Evolutionary conservation across 176 grass and related monocot species (phyloP).

Genomic region (Lolium multiflorum): DNA sequence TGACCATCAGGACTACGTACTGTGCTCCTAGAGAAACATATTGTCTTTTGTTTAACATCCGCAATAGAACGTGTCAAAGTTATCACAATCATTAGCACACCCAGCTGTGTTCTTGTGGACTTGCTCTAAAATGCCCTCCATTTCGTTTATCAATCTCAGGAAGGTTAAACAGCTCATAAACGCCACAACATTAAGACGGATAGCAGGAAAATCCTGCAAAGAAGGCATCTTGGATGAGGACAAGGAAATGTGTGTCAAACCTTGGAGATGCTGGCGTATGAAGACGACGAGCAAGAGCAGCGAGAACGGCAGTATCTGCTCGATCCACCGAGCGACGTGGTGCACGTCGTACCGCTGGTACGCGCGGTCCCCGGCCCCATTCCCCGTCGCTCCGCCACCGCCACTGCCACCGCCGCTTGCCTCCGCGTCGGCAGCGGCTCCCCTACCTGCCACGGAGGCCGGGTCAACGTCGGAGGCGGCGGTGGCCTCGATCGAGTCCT

Average conservation of each 20-base stretch:
- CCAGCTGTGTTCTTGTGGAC: not conserved
- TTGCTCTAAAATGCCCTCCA: not conserved
- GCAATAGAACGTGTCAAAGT: constrained; percentile 22
- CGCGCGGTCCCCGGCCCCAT: constrained; percentile 58
- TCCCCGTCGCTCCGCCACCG: constrained; percentile 36
- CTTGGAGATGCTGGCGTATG: constrained; percentile 98
- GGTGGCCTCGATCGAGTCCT: constrained; percentile 43
- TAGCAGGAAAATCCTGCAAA: not conserved
- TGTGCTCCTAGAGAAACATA: not conserved
- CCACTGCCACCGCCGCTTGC: constrained; percentile 39
- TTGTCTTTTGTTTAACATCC: not conserved
- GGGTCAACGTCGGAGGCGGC: constrained; percentile 49
- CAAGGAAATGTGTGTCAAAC: constrained; percentile 48
- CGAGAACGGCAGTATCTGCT: constrained; percentile 96
- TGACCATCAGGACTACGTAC: not conserved
- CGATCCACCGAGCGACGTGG: constrained; percentile 91
- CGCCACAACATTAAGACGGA: not conserved
- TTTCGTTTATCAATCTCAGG: constrained; percentile 10
- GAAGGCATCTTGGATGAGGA: not conserved
- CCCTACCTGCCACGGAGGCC: constrained; percentile 40
- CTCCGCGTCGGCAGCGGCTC: constrained; percentile 49
- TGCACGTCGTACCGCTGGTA: constrained; percentile 97
- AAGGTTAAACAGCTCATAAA: constrained; percentile 28
- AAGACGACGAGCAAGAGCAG: constrained; percentile 96
- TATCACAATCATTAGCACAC: constrained; percentile 20